Evolutionary conservation across 2,329 filamentous ascomycete genomes (phyloP), one percentile per base, ranked within the genome.

Genomic region (Rutstroemia sp.): DNA sequence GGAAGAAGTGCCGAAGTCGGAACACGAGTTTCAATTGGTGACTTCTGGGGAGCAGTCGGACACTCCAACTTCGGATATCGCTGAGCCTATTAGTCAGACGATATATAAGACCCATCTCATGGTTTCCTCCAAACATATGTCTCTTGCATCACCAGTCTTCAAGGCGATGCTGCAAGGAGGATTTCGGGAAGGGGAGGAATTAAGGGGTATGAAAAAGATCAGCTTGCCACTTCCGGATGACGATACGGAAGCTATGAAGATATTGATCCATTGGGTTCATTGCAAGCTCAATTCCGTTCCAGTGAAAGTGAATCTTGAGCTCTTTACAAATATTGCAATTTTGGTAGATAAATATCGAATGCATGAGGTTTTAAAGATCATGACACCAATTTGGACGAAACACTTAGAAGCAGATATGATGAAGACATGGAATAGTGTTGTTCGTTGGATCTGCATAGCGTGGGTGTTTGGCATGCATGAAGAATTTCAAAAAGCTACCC

Each of bases 71-170:
- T 42, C 16, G 6, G 9, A 12, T 8, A 19, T 8, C 3, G 14
- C 16, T 42, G 16, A n/a, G 39, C 16, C 16, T 42, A 14, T 3
- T 3, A 4, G 10, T n/a, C 2, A 42, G 30, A 34, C 30, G 4
- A 1, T 12, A 12, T 34, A 12, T 5, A 17, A 19, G 17, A 17
- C 19, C 5, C 21, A 14, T 4, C 2, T 47, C 3, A 17, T 54
- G 2, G 34, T 48, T n/a, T 54, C 52, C 10, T 54, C 45, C 3
- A 49, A 49, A 17, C 52, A 54, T 21, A 48, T 54, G 52, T 19
- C 14, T 21, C 12, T 54, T 7, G 52, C 45, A 3, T 54, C 52
- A 14, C 46, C 34, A 7, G 23, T 41, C 5, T 54, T 54, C 2
- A 49, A 44, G 8, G 52, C 45, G 6, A 48, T 54, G 52, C 16